Percentiles rank a stretch among this genome's conserved stretches.
Conservation (phyloP, 169 alveolate genomes). For the Perkinsus marinus region DNA sequence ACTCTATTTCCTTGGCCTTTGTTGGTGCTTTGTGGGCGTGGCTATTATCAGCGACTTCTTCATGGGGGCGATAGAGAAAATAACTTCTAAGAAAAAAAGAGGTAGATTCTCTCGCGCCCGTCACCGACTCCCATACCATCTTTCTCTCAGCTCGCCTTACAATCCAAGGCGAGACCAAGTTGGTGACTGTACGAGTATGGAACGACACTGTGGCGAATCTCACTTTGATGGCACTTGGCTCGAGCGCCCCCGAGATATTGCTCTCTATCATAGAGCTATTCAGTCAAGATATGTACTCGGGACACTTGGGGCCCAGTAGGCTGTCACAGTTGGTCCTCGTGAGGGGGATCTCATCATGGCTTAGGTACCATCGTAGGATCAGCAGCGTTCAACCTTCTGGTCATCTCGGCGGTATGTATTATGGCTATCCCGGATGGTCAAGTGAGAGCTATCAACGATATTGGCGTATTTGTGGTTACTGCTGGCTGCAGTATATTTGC, state of each 20-base stretch:
- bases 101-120: not conserved
- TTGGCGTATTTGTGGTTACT: constrained; percentile 11
- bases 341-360: not conserved
- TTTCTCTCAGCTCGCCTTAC: not conserved
- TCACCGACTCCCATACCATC: not conserved
- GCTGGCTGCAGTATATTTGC: constrained; percentile 12
- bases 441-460: constrained; percentile 7
- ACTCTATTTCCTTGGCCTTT: constrained; percentile 15
- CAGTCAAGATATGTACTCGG: constrained; percentile 13
- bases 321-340: not conserved
- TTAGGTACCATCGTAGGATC: constrained; percentile 31
- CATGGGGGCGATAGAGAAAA: constrained; percentile 23
- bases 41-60: constrained; percentile 19
- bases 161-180: not conserved
- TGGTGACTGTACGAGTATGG: constrained; percentile 25
- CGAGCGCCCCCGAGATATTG: constrained; percentile 47
- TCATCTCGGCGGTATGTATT: constrained; percentile 33
- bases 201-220: constrained; percentile 48
- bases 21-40: constrained; percentile 27
- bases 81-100: not conserved
- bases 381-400: constrained; percentile 40
- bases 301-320: constrained; percentile 30
- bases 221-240: constrained; percentile 46
- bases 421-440: constrained; percentile 29
- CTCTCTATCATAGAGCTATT: constrained; percentile 31